Evolutionary conservation across 176 grass and related monocot species (phyloP), one percentile per base, ranked within the genome.

Genomic region (Melocanna baccifera): DNA sequence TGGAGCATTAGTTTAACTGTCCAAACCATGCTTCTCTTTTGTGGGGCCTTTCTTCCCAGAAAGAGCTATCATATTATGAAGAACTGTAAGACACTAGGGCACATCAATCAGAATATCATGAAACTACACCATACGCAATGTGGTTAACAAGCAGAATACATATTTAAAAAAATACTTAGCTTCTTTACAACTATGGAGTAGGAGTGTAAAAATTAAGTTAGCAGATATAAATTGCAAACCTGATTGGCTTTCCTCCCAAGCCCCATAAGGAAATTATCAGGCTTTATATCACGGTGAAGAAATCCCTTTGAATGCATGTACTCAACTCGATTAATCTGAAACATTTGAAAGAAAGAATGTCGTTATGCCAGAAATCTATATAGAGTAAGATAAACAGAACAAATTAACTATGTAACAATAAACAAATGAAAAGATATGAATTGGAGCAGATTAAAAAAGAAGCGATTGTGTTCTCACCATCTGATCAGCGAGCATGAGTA

Each of bases 211-310:
- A 36, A 30, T 45, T 7, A 40, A 79, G 7, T 25, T 12, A 55
- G 52, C 19, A 40, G 79, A 58, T 75, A 59, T 42, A 32, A 86
- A 75, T 73, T 73, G 50, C 78, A 51, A 16, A 94, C 92, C 92
- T 94, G 92, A 83, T 92, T 92, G 79, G 92, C 92, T 79, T 92
- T 92, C 83, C 85, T 89, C 32, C 92, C 90, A 76, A 92, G 92
- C 30, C 92, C 92, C 89, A 94, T 92, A 39, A 94, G 89, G 72
- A 94, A 94, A 87, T 94, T 94, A 68, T 92, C 92, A 56, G 92
- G 92, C 29, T 94, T 94, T 72, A 94, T 92, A 73, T 94, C 92
- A 76, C 92, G 92, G 23, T 94, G 92, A 71, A 94, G 92, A 88
- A 94, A 94, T 11, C 87, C 92, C 85, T 89, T 94, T 41, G 72